Base-by-base conservation (phyloP, 2,329 filamentous ascomycete genomes). In the Falciphora oryzae region DNA sequence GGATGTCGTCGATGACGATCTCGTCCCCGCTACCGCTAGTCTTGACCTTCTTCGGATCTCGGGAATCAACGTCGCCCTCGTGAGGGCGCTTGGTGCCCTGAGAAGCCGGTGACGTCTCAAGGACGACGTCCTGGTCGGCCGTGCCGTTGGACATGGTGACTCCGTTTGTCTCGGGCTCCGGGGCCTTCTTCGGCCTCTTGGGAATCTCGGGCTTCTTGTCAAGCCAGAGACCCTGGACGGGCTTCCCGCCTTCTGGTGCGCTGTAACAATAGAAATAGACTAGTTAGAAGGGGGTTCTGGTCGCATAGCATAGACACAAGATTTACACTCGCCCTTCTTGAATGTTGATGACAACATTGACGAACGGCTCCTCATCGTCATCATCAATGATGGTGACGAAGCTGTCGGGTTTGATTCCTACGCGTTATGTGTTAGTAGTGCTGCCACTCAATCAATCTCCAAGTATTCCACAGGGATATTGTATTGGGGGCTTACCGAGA, bases 311-410 rank as follows among this genome's bases (percentile, higher is more conserved):
- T 64, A 60, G 57, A 32, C 27, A 2, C 11, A 53, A 32, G 1
- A 27, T 18, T 31, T 35, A 62, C 61, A 76, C 83, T 64, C 80
- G 89, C 85, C 82, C 79, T 74, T 87, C 83, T 69, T 87, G 82
- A 63, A 92, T 81, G 68, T 86, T 84, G 18, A 97, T 80, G 63
- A 94, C 83, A 2, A 98, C 82, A 68, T 97, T 94, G 64, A 97
- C 89, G 66, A 90, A 88, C 0, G 90, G 83, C 61, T 86, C 81
- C 0, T 89, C 83, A 57, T 92, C 89, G 63, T 93, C 90, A 60
- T 92, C 90, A 65, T 96, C 95, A n/a, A 90, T 88, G 63, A 98
- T 80, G 0, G 91, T 96, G 68, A 98, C 77, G 74, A 96, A 94
- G 63, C 84, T 88, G 68, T 90, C 90, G 29, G 84, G 80, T 65